Evolutionary conservation across 352 stramenopile species (phyloP).

Genomic region (Pythium folliculosum): DNA sequence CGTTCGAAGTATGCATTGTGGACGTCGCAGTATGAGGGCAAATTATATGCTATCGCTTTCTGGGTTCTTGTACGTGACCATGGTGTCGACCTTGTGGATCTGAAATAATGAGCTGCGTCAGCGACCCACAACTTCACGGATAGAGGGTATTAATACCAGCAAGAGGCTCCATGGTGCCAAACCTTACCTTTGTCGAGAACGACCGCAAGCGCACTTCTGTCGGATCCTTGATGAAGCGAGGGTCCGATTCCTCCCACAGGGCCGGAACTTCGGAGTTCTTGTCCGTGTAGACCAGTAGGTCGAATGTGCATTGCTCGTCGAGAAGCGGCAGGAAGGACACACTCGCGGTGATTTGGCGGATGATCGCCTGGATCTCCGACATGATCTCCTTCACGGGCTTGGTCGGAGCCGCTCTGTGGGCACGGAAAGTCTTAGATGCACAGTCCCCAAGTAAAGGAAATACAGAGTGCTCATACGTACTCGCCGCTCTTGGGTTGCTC

Average conservation of each 20-base stretch:
- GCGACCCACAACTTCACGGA: neutral
- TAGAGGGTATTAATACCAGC: neutral
- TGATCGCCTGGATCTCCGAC: slow-evolving; percentile 99
- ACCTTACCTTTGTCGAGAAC: slow-evolving; percentile 95
- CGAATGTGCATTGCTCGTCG: slow-evolving; percentile 98
- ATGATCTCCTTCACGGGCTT: slow-evolving; percentile 95
- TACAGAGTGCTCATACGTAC: slow-evolving; percentile 17
- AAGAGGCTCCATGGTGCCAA: neutral
- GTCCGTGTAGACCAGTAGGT: slow-evolving; percentile 98
- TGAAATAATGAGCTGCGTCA: slow-evolving; percentile 27
- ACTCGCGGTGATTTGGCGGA: slow-evolving; percentile 98
- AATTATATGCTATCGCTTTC: slow-evolving; percentile 71
- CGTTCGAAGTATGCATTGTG: slow-evolving; percentile 20
- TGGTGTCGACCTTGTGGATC: slow-evolving; percentile 98
- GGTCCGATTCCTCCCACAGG: slow-evolving; percentile 98
- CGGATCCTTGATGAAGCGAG: slow-evolving; percentile 97
- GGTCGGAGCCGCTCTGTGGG: slow-evolving; percentile 30
- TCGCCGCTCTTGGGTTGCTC: slow-evolving; percentile 41
- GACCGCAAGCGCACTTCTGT: slow-evolving; percentile 97
- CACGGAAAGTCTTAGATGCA: slow-evolving; percentile 5
- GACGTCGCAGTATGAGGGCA: slow-evolving; percentile 14
- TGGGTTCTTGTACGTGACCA: slow-evolving; percentile 97
- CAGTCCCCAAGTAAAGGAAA: neutral
- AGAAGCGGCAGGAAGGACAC: slow-evolving; percentile 99
- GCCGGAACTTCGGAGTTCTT: slow-evolving; percentile 94